Base-by-base conservation (phyloP, 345 rosid species). In the Noccaea bulbosa region DNA sequence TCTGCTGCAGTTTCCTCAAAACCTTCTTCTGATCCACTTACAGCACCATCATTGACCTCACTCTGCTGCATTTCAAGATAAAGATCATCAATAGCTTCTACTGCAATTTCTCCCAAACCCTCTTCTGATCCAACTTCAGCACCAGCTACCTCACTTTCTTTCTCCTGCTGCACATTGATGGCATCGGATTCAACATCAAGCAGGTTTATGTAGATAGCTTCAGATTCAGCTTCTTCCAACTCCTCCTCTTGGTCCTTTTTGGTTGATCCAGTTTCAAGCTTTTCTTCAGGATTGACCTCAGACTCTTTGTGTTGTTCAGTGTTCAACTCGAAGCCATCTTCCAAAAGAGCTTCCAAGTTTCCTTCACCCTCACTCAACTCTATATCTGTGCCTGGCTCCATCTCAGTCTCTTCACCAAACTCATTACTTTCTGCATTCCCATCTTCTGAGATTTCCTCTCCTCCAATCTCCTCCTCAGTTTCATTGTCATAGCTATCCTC, bases 391-490 rank as follows among this genome's bases (percentile, higher is more conserved):
- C 9, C 20, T 14, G 37, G 17, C 70, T 43, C 46, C 48, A 34
- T 62, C 57, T 47, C 79, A 68, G 50, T 32, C 37, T 52, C 59
- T 20, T 69, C 74, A 22, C 51, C 65, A 55, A 22, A 20, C 60
- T 63, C 46, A 15, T 1, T 27, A 17, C 11, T 41, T 66, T 48
- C 65, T 27, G 12, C 67, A 27, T 33, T 24, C 5, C n/a, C 14
- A 59, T 64, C 45, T 30, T 75, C 62, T 5, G 48, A 47, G 5
- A 30, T 41, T 11, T 66, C 50, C 14, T 63, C 76, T 62, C 0
- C 50, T 20, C 49, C 30, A 73, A 9, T 37, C 40, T 30, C 47
- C 20, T 33, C 50, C 50, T 64, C 57, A 56, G 16, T 46, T 17
- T 17, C 69, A 47, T 38, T 48, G 59, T 22, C 49, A 62, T 35